Evolutionary conservation across 2,329 filamentous ascomycete genomes (phyloP).

Genomic region (Coniochaeta sp.): DNA sequence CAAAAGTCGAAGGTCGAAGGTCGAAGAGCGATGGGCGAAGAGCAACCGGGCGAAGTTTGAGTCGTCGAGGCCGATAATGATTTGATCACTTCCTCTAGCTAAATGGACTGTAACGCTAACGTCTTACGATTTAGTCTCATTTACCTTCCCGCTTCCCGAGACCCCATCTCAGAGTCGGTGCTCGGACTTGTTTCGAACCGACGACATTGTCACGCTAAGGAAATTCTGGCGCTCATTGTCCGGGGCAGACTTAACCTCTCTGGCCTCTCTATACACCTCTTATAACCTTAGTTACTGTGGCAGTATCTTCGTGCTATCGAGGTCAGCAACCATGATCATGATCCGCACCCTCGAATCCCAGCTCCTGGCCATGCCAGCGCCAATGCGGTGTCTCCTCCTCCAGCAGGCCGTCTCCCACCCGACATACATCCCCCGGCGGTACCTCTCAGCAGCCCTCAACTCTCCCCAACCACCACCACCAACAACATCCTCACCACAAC

Average conservation of each 20-base stretch:
- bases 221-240: neutral
- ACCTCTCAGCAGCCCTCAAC: neutral
- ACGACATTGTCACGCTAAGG: neutral
- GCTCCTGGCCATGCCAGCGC: conserved; percentile 14
- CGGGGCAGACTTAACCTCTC: no score
- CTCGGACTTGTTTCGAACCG: neutral
- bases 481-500: neutral
- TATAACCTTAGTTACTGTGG: no score
- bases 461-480: neutral
- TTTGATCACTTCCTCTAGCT: neutral
- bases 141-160: neutral
- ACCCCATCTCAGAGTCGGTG: neutral
- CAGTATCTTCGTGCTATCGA: no score
- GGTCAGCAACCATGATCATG: neutral
- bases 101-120: neutral
- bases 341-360: neutral
- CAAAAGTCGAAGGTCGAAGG: neutral
- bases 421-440: neutral
- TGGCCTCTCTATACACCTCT: no score
- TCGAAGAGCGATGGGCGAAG: no score
- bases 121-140: neutral
- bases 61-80: neutral
- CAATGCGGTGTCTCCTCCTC: conserved; percentile 13
- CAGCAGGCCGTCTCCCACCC: conserved; percentile 5
- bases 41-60: neutral